Percentiles rank a stretch among this genome's conserved stretches.
Conservation (phyloP, 176 grass and related monocot species). For the Eleusine coracana region DNA sequence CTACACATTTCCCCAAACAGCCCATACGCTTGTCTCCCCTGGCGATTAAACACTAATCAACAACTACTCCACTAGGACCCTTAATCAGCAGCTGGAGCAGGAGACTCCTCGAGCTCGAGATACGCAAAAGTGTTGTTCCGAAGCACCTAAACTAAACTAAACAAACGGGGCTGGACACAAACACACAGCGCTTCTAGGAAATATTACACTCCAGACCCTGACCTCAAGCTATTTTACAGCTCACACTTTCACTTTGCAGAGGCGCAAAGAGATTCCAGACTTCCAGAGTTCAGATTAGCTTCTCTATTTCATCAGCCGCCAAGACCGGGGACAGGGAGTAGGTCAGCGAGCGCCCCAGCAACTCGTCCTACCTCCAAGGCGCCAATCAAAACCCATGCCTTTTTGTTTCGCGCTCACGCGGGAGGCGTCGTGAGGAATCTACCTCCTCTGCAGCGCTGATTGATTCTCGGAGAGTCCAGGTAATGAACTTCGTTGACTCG, state of each 20-base stretch:
- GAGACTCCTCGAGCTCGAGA: slow-evolving; percentile 57
- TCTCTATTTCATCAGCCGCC: slow-evolving; percentile 25
- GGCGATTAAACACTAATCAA: slow-evolving; percentile 22
- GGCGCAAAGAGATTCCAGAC: slow-evolving; percentile 29
- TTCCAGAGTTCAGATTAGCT: neutral
- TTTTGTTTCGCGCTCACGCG: slow-evolving; percentile 23
- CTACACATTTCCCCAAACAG: neutral
- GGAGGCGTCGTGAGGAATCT: slow-evolving; percentile 25
- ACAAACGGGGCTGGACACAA: neutral
- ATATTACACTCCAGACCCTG: slow-evolving; percentile 10
- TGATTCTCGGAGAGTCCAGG: slow-evolving; percentile 20
- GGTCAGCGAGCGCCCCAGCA: slow-evolving; percentile 4
- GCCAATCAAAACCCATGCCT: neutral
- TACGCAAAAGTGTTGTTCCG: slow-evolving; percentile 37
- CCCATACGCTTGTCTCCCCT: neutral
- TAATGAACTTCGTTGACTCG: slow-evolving; percentile 27
- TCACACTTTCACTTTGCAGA: neutral
- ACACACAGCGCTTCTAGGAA: neutral
- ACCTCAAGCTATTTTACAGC: neutral
- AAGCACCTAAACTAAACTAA: neutral
- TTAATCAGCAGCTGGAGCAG: slow-evolving; percentile 50
- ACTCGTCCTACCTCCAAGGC: neutral
- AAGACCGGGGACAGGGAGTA: neutral
- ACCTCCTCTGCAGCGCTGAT: slow-evolving; percentile 4
- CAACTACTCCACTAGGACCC: slow-evolving; percentile 23